Evolutionary conservation across 2,329 filamentous ascomycete species (phyloP).

Genomic region (Aureobasidium sp.): DNA sequence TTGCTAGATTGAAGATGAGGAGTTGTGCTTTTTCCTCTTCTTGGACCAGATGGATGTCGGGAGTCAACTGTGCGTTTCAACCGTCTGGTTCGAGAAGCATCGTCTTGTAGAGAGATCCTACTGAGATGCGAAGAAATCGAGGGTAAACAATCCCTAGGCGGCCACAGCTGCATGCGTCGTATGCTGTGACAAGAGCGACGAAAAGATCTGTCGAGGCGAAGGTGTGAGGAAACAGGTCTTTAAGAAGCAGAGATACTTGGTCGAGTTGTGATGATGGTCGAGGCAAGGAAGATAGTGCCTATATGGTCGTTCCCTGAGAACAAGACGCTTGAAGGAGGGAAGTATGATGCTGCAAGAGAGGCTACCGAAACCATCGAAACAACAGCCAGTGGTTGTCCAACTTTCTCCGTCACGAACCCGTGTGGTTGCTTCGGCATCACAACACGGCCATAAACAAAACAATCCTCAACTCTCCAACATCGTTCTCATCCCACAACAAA

Average conservation of each 20-base stretch:
- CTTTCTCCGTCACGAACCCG: not conserved
- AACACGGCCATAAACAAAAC: not conserved
- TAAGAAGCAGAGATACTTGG: not conserved
- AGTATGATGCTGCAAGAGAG: not conserved
- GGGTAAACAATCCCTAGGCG: too few relatives aligned
- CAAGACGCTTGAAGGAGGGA: not conserved
- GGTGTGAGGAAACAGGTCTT: not conserved
- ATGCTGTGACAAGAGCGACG: too few relatives aligned
- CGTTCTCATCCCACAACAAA: not conserved
- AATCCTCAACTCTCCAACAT: too few relatives aligned
- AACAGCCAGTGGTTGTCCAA: not conserved
- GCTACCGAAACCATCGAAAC: not conserved
- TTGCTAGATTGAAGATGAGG: too few relatives aligned
- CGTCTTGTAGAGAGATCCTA: too few relatives aligned
- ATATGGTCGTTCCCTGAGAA: too few relatives aligned
- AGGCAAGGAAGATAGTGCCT: not conserved
- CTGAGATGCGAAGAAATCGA: too few relatives aligned
- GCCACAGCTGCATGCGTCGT: too few relatives aligned
- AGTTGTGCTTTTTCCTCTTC: too few relatives aligned
- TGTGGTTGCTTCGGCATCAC: not conserved
- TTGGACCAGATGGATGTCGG: too few relatives aligned
- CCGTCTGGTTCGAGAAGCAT: too few relatives aligned
- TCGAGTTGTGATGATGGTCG: not conserved
- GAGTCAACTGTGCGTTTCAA: too few relatives aligned
- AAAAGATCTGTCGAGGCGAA: slow-evolving; percentile 21